Base-by-base conservation (phyloP, 495 filamentous ascomycete species). In the Aspergillus coremiiformis region DNA sequence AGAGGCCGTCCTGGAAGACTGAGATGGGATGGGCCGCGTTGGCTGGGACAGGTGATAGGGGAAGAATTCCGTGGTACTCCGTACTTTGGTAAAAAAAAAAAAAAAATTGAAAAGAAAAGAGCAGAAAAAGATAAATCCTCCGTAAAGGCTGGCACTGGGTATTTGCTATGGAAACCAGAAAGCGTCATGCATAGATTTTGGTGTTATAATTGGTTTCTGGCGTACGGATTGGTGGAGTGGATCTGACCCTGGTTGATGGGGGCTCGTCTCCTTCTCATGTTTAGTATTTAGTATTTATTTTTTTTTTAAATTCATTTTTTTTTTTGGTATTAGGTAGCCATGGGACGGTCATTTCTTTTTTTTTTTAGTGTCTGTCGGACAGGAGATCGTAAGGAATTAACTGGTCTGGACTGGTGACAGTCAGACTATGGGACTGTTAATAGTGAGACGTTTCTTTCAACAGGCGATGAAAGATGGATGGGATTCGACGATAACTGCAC, bases 401-500 rank as follows among this genome's bases (percentile, higher is more conserved):
- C 8, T 41, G 37, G 37, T 20, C 17, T 41, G 37, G 37, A 21
- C 37, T 41, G 15, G 15, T 2, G 33, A 37, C 27, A 9, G 27
- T 30, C 27, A 17, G 17, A 41, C 15, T 20, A 17, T 20, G 21
- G 19, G 17, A 41, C 37, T 17, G 17, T 41, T 41, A 41, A 7
- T 41, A 41, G 37, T 41, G 37, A 41, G 15, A 41, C 37, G 37
- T 41, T 41, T 20, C 37, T 33, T 35, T 24, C 37, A 8, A 41
- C 23, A 43, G 47, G 37, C 39, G 10, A n/a, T 46, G 47, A 51
- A 51, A 39, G 48, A 43, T 51, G 37, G 35, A 51, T 51, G 35
- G 48, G 48, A 51, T 51, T 51, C 48, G 48, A 51, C 24, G 48
- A 41, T 17, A 41, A 41, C 35, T 41, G 48, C 35, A 39, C 48